phyloP scores from a whole-genome alignment of 257 asterid species.

The Solanum chmielewskii region DNA sequence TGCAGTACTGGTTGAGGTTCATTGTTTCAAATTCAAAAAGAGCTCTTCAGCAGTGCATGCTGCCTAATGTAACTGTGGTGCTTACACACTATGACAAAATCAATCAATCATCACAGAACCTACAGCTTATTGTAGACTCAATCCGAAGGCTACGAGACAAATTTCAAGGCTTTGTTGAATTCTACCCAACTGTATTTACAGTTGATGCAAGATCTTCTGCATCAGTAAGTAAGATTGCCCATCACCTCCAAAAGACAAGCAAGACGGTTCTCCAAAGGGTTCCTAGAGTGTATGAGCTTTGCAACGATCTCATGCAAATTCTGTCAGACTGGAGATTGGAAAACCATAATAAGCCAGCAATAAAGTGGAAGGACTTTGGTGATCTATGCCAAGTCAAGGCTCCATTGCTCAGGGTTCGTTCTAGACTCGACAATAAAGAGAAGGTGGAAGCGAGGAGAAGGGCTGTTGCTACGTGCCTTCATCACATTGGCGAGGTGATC shows the following conservation, averaged over 20 bases:
- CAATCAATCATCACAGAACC: slow-evolving; percentile 33
- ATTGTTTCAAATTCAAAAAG: slow-evolving; percentile 62
- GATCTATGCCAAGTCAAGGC: slow-evolving; percentile 76
- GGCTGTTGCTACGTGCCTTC: slow-evolving; percentile 61
- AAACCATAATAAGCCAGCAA: slow-evolving; percentile 52
- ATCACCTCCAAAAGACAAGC: slow-evolving; percentile 49
- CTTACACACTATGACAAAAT: slow-evolving; percentile 68
- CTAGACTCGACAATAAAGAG: slow-evolving; percentile 51
- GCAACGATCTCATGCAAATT: slow-evolving; percentile 43
- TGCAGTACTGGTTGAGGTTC: slow-evolving; percentile 71
- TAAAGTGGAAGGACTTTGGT: slow-evolving; percentile 70
- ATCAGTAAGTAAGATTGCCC: slow-evolving; percentile 54
- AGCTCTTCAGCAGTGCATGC: slow-evolving; percentile 65
- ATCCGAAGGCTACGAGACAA: slow-evolving; percentile 49
- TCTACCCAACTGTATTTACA: slow-evolving; percentile 73
- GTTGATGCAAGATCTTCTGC: slow-evolving; percentile 89
- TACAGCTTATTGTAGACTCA: slow-evolving; percentile 25
- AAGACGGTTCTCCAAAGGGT: slow-evolving; percentile 54
- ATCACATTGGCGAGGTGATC: slow-evolving; percentile 68
- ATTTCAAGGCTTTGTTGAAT: slow-evolving; percentile 54
- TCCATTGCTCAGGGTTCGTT: slow-evolving; percentile 53
- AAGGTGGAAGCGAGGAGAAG: slow-evolving; percentile 57
- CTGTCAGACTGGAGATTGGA: slow-evolving; percentile 55
- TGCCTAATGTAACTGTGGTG: slow-evolving; percentile 68
- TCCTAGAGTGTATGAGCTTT: slow-evolving; percentile 68